phyloP scores from a whole-genome alignment of 352 stramenopile genomes.

The Phytopythium vexans region DNA sequence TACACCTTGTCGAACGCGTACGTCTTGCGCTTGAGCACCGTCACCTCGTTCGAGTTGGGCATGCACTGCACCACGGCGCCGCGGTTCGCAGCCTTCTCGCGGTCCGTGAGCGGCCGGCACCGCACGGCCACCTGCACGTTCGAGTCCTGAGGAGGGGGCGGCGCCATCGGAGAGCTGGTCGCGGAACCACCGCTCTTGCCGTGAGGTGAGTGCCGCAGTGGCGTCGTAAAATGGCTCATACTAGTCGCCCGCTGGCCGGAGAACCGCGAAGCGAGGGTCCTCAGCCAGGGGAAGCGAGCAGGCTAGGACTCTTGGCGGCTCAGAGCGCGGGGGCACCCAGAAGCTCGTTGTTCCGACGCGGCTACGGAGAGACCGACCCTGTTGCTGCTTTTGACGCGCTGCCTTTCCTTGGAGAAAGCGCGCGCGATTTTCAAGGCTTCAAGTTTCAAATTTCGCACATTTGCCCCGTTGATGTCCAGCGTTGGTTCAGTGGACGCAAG shows the following conservation, averaged over 20 bases:
- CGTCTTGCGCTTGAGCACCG: slow-evolving; percentile 85
- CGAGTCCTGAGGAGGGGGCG: slow-evolving; percentile 27
- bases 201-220: background rate
- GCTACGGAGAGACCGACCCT: no score
- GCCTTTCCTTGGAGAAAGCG: no score
- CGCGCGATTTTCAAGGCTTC: no score
- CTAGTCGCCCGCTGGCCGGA: background rate
- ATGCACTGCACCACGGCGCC: slow-evolving; percentile 86
- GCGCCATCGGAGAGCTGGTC: slow-evolving; percentile 6
- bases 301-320: no score
- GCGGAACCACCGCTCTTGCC: slow-evolving; percentile 2
- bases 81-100: slow-evolving; percentile 77
- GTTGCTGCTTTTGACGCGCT: no score
- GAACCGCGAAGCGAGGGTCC: background rate
- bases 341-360: no score
- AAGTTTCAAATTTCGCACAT: no score
- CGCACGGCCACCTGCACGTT: slow-evolving; percentile 91
- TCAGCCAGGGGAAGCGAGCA: no score
- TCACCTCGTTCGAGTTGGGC: slow-evolving; percentile 79
- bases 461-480: no score
- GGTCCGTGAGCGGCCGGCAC: slow-evolving; percentile 86
- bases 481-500: no score
- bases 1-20: slow-evolving; percentile 94
- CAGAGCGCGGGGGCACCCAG: no score
- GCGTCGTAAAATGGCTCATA: background rate